Base-by-base conservation (phyloP, 805 yeast genomes). In the Saturnispora besseyi region DNA sequence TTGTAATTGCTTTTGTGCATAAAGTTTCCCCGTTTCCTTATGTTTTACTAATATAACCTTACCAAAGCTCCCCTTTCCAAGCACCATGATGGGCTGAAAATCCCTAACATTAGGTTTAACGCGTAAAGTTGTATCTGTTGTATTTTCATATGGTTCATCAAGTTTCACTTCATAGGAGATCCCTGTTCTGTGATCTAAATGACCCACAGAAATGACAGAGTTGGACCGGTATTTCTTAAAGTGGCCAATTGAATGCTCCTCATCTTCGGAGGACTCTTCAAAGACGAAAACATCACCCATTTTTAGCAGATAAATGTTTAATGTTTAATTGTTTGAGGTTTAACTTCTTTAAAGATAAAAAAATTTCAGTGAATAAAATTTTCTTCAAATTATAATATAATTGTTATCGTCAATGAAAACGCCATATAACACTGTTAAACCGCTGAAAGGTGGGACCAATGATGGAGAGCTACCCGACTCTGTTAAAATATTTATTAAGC, bases 1-100 rank as follows among this genome's bases (percentile, higher is more conserved):
- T 57, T 80, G 79, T 54, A 88, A 68, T 58, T 88, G 95, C 61
- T 88, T 88, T 72, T 87, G 93, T 0, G 96, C 96, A 66, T 77
- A 89, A 10, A 88, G 65, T 55, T 76, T 76, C 0, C 82, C 82
- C 0, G 86, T 77, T 22, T 67, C 54, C 47, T 64, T 70, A 60
- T 88, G 89, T 45, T 79, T 77, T 1, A 88, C 96, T 22, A 88
- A 67, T 8, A 86, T 67, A 3, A 88, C 96, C 61, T 86, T 87
- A 3, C 96, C 96, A 57, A 85, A 88, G 2, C 96, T 88, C 3
- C 96, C 96, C 46, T 81, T 77, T 0, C 96, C 96, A 5, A 88
- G 69, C 0, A 87, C 93, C 56, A 79, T 83, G 6, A 89, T 65
- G 2, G 86, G 84, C 57, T 76, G 80, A 59, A 89, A 88, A 60